A percentile compares a stretch with the other conserved stretches of the same genome.
Evolutionary conservation across 2,329 filamentous ascomycete species (phyloP).

Genomic region (Hypoxylon sp.): DNA sequence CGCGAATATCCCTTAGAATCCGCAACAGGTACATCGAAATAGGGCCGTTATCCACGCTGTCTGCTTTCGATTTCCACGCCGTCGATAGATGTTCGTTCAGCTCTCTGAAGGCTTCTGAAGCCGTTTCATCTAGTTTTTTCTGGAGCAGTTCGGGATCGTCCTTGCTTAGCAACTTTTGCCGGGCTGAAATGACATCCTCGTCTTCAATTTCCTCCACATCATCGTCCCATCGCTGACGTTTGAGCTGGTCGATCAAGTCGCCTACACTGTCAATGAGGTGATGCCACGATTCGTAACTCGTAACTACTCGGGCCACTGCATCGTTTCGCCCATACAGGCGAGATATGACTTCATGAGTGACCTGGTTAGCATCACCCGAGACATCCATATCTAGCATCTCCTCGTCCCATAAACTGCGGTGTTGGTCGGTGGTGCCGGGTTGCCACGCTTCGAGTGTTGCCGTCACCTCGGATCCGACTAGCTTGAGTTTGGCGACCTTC

Average conservation of each 20-base stretch:
- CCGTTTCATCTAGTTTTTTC: conserved; percentile 69
- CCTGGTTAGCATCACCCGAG: conserved; percentile 73
- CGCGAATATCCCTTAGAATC: conserved; percentile 80
- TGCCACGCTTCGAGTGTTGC: conserved; percentile 74
- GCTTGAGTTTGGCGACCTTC: conserved; percentile 74
- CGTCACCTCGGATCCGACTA: conserved; percentile 75
- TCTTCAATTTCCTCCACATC: conserved; percentile 81
- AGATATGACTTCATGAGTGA: conserved; percentile 78
- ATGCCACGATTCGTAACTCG: conserved; percentile 80
- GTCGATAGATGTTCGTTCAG: conserved; percentile 69
- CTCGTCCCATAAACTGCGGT: conserved; percentile 76
- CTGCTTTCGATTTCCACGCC: conserved; percentile 64
- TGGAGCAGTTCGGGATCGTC: conserved; percentile 78
- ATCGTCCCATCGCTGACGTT: conserved; percentile 80
- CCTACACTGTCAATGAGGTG: conserved; percentile 78
- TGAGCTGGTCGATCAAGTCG: conserved; percentile 74
- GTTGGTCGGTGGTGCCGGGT: conserved; percentile 64
- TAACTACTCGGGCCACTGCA: conserved; percentile 72
- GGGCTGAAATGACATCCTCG: conserved; percentile 76
- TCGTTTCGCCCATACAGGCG: conserved; percentile 81
- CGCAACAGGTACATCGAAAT: conserved; percentile 79
- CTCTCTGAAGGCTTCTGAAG: conserved; percentile 69
- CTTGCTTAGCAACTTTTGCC: conserved; percentile 77
- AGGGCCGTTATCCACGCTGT: conserved; percentile 64
- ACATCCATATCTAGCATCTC: conserved; percentile 76